Percentiles rank a stretch among this genome's conserved stretches.
These are phyloP conservation scores for Peribolospora baueri DNA, from an alignment of 768 basidiomycete genomes.

Conservation along the genomic window DNA sequence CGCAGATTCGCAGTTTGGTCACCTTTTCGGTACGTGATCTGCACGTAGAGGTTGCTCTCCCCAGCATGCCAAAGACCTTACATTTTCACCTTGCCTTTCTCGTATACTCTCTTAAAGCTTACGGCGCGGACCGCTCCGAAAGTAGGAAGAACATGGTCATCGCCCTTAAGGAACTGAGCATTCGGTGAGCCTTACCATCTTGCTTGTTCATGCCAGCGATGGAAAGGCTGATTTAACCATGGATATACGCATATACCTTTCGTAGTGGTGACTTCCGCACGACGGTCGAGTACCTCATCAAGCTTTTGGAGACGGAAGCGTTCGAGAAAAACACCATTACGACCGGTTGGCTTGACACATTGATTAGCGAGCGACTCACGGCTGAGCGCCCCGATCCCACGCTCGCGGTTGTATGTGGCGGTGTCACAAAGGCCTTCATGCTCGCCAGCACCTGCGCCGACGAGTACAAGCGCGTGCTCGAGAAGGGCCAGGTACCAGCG, in stretches of 20 bases:
- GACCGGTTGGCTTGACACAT: conserved; percentile 90
- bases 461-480: conserved; percentile 82
- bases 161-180: conserved; percentile 89
- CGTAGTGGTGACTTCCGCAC: conserved; percentile 78
- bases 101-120: conserved; percentile 15
- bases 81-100: too few relatives aligned
- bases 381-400: conserved; percentile 85
- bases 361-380: conserved; percentile 90
- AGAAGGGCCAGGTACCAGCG: conserved; percentile 93
- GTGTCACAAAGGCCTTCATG: conserved; percentile 80
- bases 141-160: conserved; percentile 99
- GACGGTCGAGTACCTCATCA: conserved; percentile 97
- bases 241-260: too few relatives aligned
- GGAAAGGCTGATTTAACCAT: too few relatives aligned
- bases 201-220: too few relatives aligned
- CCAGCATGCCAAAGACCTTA: too few relatives aligned
- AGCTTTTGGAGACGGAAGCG: conserved; percentile 64
- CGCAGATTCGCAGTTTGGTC: conserved; percentile 96
- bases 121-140: conserved; percentile 76
- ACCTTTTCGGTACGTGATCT: conserved; percentile 44
- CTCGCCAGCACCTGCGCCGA: conserved; percentile 68
- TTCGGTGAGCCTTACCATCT: conserved; percentile 24
- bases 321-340: conserved; percentile 96
- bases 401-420: conserved; percentile 84
- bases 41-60: too few relatives aligned